phyloP scores from a whole-genome alignment of 1,139 yeast genomes.

The Nadsonia commutata region DNA sequence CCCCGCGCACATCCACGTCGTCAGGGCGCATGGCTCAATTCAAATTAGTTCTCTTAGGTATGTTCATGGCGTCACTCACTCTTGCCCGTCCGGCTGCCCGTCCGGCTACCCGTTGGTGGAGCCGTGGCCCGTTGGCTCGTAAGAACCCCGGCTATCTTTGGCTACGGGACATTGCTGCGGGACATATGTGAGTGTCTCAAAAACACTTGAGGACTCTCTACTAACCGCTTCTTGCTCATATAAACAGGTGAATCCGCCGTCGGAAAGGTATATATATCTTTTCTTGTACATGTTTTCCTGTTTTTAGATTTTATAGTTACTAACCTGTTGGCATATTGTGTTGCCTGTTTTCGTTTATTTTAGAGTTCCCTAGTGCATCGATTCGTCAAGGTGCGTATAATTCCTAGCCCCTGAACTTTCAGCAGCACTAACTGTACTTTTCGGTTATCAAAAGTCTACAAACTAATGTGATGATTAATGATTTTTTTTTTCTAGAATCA shows the following conservation, averaged over 20 bases:
- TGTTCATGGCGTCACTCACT: conserved; percentile 9
- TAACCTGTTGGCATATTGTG: too few relatives aligned
- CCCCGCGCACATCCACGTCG: conserved; percentile 23
- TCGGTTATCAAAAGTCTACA: too few relatives aligned
- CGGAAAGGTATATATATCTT: conserved; percentile 47
- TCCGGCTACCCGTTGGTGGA: too few relatives aligned
- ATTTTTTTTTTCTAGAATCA: conserved; percentile 33
- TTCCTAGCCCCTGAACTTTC: background rate
- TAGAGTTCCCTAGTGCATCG: conserved; percentile 67
- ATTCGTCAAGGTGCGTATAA: conserved; percentile 46
- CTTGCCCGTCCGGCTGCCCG: too few relatives aligned
- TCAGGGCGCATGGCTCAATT: conserved; percentile 43
- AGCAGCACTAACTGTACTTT: too few relatives aligned
- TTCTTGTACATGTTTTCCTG: conserved; percentile 5
- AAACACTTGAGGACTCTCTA: background rate
- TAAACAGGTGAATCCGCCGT: conserved; percentile 79
- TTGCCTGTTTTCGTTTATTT: conserved; percentile 15
- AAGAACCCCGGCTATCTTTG: too few relatives aligned
- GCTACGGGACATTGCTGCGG: background rate
- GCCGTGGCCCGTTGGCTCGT: too few relatives aligned
- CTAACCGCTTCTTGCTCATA: conserved; percentile 1
- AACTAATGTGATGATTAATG: background rate
- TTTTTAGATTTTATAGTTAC: background rate
- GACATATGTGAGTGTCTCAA: background rate
- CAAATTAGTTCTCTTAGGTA: conserved; percentile 65